A percentile compares a stretch with the other conserved stretches of the same genome.
Conservation (phyloP, 345 rosid genomes). For the Eucalyptus erythrocorys region DNA sequence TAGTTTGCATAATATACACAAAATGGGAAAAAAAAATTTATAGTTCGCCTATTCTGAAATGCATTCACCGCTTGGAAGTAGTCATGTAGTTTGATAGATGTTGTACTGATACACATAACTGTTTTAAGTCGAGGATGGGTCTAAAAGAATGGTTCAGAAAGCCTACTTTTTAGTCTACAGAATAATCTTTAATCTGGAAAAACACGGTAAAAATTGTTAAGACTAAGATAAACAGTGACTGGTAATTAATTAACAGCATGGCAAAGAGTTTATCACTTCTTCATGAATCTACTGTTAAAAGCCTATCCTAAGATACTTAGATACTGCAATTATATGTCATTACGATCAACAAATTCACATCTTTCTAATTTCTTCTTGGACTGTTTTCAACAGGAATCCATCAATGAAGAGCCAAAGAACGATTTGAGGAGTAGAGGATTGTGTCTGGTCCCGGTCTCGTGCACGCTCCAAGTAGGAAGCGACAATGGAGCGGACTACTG, state of each 20-base stretch:
- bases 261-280: neutral
- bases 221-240: neutral
- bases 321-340: neutral
- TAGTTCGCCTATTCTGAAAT: neutral
- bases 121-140: neutral
- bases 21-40: neutral
- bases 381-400: neutral
- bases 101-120: neutral
- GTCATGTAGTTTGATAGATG: neutral
- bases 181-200: neutral
- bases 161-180: neutral
- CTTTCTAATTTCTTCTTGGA: neutral
- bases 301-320: neutral
- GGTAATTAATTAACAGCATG: neutral
- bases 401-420: conserved; percentile 14
- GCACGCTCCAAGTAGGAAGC: conserved; percentile 54
- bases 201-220: neutral
- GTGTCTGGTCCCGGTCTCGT: conserved; percentile 72
- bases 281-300: neutral
- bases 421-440: conserved; percentile 66
- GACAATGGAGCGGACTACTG: conserved; percentile 70
- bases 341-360: neutral
- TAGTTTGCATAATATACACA: neutral
- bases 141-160: neutral
- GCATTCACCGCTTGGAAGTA: neutral